Evolutionary conservation across 805 yeast genomes (phyloP).

Genomic region (Lachancea thermotolerans): DNA sequence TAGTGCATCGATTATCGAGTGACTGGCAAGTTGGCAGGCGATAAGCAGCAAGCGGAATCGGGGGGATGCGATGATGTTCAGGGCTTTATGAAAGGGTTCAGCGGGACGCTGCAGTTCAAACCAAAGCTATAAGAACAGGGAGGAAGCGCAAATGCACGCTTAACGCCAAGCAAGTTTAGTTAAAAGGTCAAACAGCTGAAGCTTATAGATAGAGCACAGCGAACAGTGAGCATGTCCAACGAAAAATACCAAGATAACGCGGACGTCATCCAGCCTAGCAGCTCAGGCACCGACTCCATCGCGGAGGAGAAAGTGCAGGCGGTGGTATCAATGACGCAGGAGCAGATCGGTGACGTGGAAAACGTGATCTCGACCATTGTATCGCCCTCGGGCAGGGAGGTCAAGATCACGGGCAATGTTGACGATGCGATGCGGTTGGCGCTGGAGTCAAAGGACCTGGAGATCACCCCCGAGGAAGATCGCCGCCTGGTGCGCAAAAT

Average conservation of each 20-base stretch:
- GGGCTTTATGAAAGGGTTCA: too few relatives aligned
- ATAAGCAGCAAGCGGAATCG: too few relatives aligned
- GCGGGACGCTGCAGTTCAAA: too few relatives aligned
- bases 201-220: too few relatives aligned
- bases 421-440: slow-evolving; percentile 43
- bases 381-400: slow-evolving; percentile 24
- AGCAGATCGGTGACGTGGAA: slow-evolving; percentile 7
- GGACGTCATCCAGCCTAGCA: slow-evolving; percentile 2
- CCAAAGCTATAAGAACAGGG: too few relatives aligned
- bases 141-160: too few relatives aligned
- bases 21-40: too few relatives aligned
- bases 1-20: too few relatives aligned
- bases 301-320: slow-evolving; percentile 3
- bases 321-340: slow-evolving; percentile 8
- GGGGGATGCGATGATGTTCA: too few relatives aligned
- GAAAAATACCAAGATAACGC: not conserved
- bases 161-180: too few relatives aligned
- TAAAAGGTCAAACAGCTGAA: too few relatives aligned
- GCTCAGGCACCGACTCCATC: not conserved
- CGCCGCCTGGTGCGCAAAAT: slow-evolving; percentile 40
- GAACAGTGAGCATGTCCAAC: not conserved
- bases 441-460: slow-evolving; percentile 28
- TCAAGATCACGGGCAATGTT: slow-evolving; percentile 34
- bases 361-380: slow-evolving; percentile 16
- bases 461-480: slow-evolving; percentile 30